Evolutionary conservation across 192 early-diverging fungal genomes (phyloP).

Genomic region (Linnemannia elongata): DNA sequence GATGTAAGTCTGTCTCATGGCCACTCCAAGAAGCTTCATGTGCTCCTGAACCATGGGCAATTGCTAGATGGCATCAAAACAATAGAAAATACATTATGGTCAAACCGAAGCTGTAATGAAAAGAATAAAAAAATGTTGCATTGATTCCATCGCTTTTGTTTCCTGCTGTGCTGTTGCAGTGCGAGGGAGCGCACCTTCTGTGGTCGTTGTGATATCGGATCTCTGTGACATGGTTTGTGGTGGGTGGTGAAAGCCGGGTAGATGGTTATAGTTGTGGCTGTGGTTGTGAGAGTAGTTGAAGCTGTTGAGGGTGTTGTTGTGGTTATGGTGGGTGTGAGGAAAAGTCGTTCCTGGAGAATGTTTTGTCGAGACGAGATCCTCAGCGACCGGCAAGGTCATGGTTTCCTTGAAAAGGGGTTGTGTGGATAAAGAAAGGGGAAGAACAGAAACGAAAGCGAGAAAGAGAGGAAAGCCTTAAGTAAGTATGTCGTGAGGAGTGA

Average conservation of each 20-base stretch:
- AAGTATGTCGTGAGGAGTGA: background rate
- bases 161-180: background rate
- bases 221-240: background rate
- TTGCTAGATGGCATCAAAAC: background rate
- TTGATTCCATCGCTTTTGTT: background rate
- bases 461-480: too few relatives aligned
- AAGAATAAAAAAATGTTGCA: background rate
- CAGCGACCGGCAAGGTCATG: background rate
- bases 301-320: background rate
- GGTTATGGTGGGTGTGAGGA: background rate
- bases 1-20: background rate
- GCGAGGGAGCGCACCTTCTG: background rate
- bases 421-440: background rate
- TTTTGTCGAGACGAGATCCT: constrained; percentile 15
- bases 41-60: background rate
- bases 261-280: background rate
- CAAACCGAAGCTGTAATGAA: background rate
- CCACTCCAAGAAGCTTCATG: background rate
- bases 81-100: background rate
- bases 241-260: background rate
- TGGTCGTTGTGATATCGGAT: background rate
- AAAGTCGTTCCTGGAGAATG: background rate
- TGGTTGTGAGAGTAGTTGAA: background rate
- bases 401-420: background rate
- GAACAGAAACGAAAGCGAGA: too few relatives aligned